Percentiles rank a stretch among this genome's conserved stretches.
Evolutionary conservation across 768 basidiomycete genomes (phyloP).

Genomic region (Pleurotus pulmonarius): DNA sequence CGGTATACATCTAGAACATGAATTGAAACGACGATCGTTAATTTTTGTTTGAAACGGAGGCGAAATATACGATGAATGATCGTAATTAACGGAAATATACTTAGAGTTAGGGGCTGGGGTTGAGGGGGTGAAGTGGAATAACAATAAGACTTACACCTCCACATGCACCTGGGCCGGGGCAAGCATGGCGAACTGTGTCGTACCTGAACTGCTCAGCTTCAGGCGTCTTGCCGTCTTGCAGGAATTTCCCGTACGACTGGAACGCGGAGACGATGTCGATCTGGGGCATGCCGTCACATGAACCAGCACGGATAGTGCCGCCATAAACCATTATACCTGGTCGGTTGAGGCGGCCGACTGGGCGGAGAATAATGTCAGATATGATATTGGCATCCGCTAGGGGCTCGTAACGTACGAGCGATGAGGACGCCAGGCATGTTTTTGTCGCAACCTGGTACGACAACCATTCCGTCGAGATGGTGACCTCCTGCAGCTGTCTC

Average conservation of each 20-base stretch:
- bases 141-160: constrained; percentile 73
- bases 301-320: constrained; percentile 89
- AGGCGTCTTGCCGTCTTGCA: constrained; percentile 83
- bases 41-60: background rate
- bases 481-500: constrained; percentile 96
- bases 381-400: background rate
- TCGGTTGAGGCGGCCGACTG: constrained; percentile 92
- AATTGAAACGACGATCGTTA: background rate
- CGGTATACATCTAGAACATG: constrained; percentile 83
- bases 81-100: background rate
- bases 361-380: too few relatives aligned
- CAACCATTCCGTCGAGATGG: constrained; percentile 97
- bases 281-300: constrained; percentile 83
- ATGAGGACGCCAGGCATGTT: constrained; percentile 99
- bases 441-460: constrained; percentile 97
- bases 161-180: constrained; percentile 97
- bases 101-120: background rate
- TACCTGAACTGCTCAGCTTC: constrained; percentile 82
- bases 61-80: background rate
- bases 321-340: constrained; percentile 98
- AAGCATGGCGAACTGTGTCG: constrained; percentile 87
- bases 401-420: constrained; percentile 61
- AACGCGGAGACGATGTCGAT: constrained; percentile 97
- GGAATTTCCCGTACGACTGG: constrained; percentile 94
- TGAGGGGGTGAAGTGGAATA: background rate